Conservation (phyloP, 805 yeast species). For the Metschnikowia baotianmanensis region DNA sequence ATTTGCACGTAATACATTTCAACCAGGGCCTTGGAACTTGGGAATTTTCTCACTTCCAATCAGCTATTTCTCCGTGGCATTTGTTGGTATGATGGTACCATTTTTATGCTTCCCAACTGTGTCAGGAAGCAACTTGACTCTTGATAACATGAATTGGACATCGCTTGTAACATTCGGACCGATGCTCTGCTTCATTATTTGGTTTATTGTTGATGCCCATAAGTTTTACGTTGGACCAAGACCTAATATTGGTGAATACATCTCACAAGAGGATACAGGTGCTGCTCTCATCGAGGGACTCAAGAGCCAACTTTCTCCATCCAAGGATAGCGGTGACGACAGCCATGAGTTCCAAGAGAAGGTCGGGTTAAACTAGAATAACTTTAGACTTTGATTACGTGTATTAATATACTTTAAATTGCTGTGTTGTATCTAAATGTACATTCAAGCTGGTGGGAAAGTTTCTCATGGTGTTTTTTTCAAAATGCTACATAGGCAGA, state of each 20-base stretch:
- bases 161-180: conserved; percentile 54
- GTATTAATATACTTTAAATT: no score
- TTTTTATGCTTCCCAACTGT: conserved; percentile 54
- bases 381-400: no score
- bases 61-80: conserved; percentile 48
- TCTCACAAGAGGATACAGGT: conserved; percentile 7
- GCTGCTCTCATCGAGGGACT: conserved; percentile 8
- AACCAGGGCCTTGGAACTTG: conserved; percentile 66
- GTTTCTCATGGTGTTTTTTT: no score
- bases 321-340: conserved; percentile 1
- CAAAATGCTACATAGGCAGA: no score
- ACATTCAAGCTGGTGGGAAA: no score
- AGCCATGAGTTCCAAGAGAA: conserved; percentile 1
- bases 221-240: conserved; percentile 63
- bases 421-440: no score
- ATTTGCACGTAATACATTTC: conserved; percentile 49
- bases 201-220: conserved; percentile 53
- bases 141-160: conserved; percentile 62
- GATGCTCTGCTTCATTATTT: conserved; percentile 47
- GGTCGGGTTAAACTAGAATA: no score
- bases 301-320: conserved; percentile 5
- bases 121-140: conserved; percentile 35
- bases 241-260: conserved; percentile 35
- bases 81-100: conserved; percentile 56
- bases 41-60: conserved; percentile 51